Evolutionary conservation across 1,284 basidiomycete genomes (phyloP).

Genomic region (Puccinia polysora): DNA sequence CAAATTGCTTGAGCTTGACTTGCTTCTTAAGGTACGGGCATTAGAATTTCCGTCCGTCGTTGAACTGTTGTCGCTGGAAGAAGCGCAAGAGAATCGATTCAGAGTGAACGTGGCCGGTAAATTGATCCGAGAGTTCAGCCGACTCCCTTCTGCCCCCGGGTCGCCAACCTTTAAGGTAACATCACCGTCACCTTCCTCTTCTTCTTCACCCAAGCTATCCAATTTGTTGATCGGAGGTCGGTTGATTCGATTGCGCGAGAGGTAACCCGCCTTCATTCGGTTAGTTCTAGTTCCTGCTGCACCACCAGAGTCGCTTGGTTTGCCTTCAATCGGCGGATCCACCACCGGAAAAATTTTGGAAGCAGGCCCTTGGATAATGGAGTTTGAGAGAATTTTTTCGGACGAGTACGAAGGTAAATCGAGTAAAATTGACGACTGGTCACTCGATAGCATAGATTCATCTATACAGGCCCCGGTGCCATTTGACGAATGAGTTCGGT

Average conservation of each 20-base stretch:
- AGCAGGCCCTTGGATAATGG: not conserved
- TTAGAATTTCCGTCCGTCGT: no score
- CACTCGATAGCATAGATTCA: slow-evolving; percentile 19
- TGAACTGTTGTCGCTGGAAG: no score
- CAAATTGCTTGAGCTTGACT: not conserved
- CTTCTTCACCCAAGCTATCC: slow-evolving; percentile 38
- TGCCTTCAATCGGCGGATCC: not conserved
- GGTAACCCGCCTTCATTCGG: slow-evolving; percentile 30
- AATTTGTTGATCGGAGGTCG: slow-evolving; percentile 8
- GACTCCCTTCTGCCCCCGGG: not conserved
- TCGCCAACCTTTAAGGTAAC: not conserved
- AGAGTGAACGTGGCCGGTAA: slow-evolving; percentile 1
- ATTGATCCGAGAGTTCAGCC: not conserved
- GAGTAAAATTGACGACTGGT: slow-evolving; percentile 6
- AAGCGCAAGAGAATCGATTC: not conserved
- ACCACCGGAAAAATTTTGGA: not conserved
- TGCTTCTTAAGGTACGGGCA: not conserved
- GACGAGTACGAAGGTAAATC: not conserved
- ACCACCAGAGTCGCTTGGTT: not conserved
- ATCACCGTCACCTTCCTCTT: slow-evolving; percentile 21
- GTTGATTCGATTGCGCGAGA: slow-evolving; percentile 1
- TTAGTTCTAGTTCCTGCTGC: slow-evolving; percentile 3
- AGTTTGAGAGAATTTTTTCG: slow-evolving; percentile 11
- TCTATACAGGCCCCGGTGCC: slow-evolving; percentile 11
- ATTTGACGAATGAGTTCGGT: slow-evolving; percentile 6